phyloP scores from a whole-genome alignment of 306 rosid species.

The Gynostemma pentaphyllum region DNA sequence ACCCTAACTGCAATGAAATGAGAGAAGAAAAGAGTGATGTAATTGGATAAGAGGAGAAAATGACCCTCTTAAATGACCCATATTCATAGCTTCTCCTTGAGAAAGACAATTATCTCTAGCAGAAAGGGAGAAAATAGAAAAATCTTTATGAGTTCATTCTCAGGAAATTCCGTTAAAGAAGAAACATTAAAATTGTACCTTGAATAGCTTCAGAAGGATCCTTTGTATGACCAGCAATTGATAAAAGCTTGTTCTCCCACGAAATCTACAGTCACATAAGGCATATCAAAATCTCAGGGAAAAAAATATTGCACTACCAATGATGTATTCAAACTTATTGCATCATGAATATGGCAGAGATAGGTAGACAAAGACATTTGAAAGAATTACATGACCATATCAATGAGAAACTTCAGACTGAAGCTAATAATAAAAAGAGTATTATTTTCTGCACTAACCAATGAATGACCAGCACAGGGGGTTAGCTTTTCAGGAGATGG shows the following conservation, averaged over 20 bases:
- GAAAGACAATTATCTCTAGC: not conserved
- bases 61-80: not conserved
- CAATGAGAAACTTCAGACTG: not conserved
- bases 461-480: conserved; percentile 88
- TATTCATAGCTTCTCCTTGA: not conserved
- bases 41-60: not conserved
- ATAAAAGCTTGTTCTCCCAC: conserved; percentile 75
- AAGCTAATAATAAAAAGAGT: not conserved
- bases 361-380: not conserved
- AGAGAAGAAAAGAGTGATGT: conserved; percentile 7
- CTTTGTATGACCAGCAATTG: conserved; percentile 81
- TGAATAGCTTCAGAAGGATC: conserved; percentile 71
- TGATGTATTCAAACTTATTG: not conserved
- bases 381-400: not conserved
- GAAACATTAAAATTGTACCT: conserved; percentile 25
- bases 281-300: not conserved
- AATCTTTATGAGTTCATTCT: not conserved
- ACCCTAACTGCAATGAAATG: conserved; percentile 45
- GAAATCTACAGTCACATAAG: conserved; percentile 42
- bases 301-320: not conserved
- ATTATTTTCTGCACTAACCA: conserved; percentile 46
- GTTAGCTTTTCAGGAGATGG: conserved; percentile 32
- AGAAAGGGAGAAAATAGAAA: not conserved
- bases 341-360: not conserved
- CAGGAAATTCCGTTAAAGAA: not conserved